phyloP scores from a whole-genome alignment of 805 yeast genomes.

The Debaryomyces hansenii region DNA sequence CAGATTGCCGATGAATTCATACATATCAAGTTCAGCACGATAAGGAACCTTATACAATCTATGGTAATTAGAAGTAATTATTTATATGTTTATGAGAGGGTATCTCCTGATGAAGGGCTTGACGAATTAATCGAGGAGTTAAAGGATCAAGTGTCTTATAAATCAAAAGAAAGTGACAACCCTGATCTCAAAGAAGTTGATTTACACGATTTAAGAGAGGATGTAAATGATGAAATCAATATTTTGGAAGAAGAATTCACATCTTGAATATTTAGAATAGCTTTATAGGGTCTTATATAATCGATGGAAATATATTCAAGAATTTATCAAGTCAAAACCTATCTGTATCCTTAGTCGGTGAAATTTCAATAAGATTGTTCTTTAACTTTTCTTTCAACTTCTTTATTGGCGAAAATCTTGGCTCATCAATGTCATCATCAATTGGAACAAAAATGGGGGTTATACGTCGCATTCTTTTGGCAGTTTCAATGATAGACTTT shows the following conservation, averaged over 20 bases:
- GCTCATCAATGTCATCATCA: conserved; percentile 22
- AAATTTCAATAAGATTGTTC: not conserved
- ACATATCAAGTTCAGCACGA: conserved; percentile 4
- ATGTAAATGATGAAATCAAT: conserved; percentile 25
- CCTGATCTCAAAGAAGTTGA: conserved; percentile 10
- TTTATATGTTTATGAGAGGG: conserved; percentile 30
- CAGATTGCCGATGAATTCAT: conserved; percentile 11
- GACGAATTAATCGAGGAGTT: conserved; percentile 4
- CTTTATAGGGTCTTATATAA: not conserved
- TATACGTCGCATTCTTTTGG: conserved; percentile 32
- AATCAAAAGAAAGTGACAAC: not conserved
- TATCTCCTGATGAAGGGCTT: conserved; percentile 11
- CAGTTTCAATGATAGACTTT: conserved; percentile 26
- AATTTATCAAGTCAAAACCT: too few relatives aligned
- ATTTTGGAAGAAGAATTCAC: conserved; percentile 10
- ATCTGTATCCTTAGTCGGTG: not conserved
- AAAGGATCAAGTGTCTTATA: conserved; percentile 3
- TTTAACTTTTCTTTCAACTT: conserved; percentile 25
- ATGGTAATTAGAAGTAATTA: conserved; percentile 20
- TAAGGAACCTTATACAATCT: conserved; percentile 15
- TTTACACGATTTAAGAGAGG: conserved; percentile 14
- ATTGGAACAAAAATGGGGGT: conserved; percentile 38
- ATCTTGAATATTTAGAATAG: not conserved
- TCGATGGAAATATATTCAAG: too few relatives aligned
- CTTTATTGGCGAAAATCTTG: conserved; percentile 31